Percentiles rank a stretch among this genome's conserved stretches.
Conservation (phyloP, 306 rosid genomes). For the Casuarina glauca region DNA sequence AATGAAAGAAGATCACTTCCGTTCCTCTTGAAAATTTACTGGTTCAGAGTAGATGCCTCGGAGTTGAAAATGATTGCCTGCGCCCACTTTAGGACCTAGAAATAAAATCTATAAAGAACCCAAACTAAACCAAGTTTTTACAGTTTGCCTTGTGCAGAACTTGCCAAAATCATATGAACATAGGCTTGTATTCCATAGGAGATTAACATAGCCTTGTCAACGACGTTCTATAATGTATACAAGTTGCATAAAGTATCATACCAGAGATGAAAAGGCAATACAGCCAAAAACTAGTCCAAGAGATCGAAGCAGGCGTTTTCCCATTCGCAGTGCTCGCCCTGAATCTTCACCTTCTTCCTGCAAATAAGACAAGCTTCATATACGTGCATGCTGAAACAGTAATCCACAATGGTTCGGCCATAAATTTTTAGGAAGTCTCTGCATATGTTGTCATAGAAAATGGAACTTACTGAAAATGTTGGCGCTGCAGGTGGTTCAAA, state of each 20-base stretch:
- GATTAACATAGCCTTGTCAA: conserved; percentile 5
- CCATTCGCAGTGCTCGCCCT: conserved; percentile 88
- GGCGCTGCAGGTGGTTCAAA: conserved; percentile 67
- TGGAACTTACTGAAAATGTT: conserved; percentile 60
- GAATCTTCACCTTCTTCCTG: conserved; percentile 97
- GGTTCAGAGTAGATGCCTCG: neutral
- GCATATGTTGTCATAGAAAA: conserved; percentile 26
- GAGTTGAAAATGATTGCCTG: neutral
- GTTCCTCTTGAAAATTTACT: neutral
- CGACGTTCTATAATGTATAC: conserved; percentile 22
- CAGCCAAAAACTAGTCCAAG: conserved; percentile 92
- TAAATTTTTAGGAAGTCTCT: neutral
- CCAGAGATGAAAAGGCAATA: conserved; percentile 82
- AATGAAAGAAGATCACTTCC: neutral
- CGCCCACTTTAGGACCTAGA: neutral
- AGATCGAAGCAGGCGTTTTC: conserved; percentile 84
- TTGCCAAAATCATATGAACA: neutral
- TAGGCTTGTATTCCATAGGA: neutral
- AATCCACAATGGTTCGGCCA: conserved; percentile 21
- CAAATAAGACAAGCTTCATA: conserved; percentile 35
- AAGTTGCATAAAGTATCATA: conserved; percentile 37
- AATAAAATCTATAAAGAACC: neutral
- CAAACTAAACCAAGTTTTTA: neutral
- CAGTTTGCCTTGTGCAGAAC: neutral
- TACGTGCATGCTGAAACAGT: conserved; percentile 15